Evolutionary conservation across 1,139 yeast genomes (phyloP), one percentile per base, ranked within the genome.

Genomic region (Blastobotrys persicus): DNA sequence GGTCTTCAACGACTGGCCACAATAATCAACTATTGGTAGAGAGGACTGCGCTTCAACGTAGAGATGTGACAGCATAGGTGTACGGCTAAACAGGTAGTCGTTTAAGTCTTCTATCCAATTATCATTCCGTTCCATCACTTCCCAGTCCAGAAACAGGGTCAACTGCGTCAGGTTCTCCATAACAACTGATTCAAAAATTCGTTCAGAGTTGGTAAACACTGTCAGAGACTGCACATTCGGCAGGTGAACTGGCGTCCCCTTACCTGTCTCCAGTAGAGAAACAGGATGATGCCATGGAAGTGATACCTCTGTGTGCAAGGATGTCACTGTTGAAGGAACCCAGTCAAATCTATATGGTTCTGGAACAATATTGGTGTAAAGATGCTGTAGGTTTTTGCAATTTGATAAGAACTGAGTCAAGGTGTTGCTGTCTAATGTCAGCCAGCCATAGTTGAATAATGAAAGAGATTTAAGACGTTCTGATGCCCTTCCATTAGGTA

Each of bases 251-350:
- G 41, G 28, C 3, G 17, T 18, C n/a, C 28, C 28, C n/a, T n/a
- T 17, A 18, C 28, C 9, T 23, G 28, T 5, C 28, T 23, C 9
- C 9, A 23, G 9, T 9, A 23, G 9, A 9, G 28, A 23, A 6
- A 9, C 16, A 6, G 41, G 28, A 37, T 37, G 41, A 37, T 37
- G 41, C 41, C 41, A 37, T 37, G 41, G 41, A 14, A 37, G 18
- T 9, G 41, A 37, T 18, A 37, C 28, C 13, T 37, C 41, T 3
- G 41, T 37, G n/a, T 37, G 41, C 41, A 37, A 13, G 5, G 41
- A 37, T 17, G 41, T 37, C 6, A 37, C 41, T 9, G 41, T 18
- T 14, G 4, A 28, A 3, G 41, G 41, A 28, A 37, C 28, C 41
- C 41, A 37, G 13, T 37, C 41, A 16, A 37, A 16, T 7, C 41